phyloP scores from a whole-genome alignment of 768 basidiomycete species.

The Russula sp. region DNA sequence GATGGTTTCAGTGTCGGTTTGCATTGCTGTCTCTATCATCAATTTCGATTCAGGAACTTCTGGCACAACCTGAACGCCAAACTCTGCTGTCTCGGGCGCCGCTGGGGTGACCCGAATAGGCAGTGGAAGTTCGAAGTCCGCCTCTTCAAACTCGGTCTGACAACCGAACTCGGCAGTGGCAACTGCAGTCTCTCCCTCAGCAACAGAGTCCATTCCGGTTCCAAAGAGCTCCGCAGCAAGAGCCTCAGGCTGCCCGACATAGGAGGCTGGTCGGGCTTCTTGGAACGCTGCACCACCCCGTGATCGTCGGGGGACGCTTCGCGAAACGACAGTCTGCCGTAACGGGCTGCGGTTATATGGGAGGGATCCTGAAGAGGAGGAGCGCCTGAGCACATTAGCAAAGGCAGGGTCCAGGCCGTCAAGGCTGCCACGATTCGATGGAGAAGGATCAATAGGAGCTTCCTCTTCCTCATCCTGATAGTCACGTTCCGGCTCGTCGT shows the following conservation, averaged over 20 bases:
- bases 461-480: conserved; percentile 33
- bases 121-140: conserved; percentile 26
- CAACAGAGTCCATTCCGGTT: conserved; percentile 39
- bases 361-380: conserved; percentile 38
- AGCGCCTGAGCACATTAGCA: conserved; percentile 67
- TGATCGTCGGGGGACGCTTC: conserved; percentile 45
- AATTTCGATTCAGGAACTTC: conserved; percentile 8
- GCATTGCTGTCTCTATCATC: conserved; percentile 29
- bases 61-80: conserved; percentile 33
- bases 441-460: conserved; percentile 34
- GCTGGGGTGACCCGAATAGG: conserved; percentile 30
- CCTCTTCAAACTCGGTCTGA: conserved; percentile 54
- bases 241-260: conserved; percentile 68
- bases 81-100: conserved; percentile 28
- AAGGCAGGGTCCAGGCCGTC: conserved; percentile 87
- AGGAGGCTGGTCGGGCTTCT: conserved; percentile 61
- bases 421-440: conserved; percentile 62
- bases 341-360: conserved; percentile 52
- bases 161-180: conserved; percentile 58
- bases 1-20: conserved; percentile 29
- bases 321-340: conserved; percentile 50
- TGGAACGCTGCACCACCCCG: conserved; percentile 67
- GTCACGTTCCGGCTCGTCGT: conserved; percentile 28
- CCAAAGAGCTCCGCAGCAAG: conserved; percentile 59
- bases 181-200: conserved; percentile 33